These are phyloP conservation scores for Pseudopediastrum boryanum DNA, from an alignment of 139 green algal species.

Conservation along the genomic window DNA sequence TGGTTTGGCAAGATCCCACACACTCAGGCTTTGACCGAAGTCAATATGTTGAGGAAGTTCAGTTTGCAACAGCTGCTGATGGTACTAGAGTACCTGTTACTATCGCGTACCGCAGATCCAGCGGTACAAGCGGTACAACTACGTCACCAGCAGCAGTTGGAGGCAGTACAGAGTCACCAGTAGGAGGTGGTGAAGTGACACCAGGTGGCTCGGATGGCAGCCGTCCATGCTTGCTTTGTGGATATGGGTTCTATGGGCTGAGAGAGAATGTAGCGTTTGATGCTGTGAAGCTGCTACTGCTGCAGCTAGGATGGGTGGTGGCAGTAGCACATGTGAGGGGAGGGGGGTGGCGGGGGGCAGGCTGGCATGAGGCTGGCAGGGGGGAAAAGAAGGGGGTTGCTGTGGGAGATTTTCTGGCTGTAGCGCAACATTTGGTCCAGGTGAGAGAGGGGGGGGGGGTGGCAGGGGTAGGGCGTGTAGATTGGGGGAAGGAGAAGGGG, in stretches of 20 bases:
- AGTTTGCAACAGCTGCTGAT: conserved; percentile 2
- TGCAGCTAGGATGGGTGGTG: conserved; percentile 19
- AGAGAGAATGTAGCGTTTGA: conserved; percentile 12
- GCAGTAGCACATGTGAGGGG: conserved; percentile 30
- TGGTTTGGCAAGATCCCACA: neutral
- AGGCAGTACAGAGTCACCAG: neutral
- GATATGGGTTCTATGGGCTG: conserved; percentile 32
- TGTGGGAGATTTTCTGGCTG: neutral
- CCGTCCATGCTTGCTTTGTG: conserved; percentile 6
- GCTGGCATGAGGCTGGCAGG: conserved; percentile 22
- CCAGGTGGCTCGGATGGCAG: neutral
- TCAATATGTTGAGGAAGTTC: neutral
- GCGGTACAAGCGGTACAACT: neutral
- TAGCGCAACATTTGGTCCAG: neutral
- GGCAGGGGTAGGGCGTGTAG: neutral
- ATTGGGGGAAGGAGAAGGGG: neutral
- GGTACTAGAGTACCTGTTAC: conserved; percentile 13
- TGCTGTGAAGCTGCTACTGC: conserved; percentile 16
- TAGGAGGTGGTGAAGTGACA: conserved; percentile 4
- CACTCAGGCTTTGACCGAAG: neutral
- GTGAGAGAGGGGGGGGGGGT: neutral
- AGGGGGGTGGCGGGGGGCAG: conserved; percentile 22
- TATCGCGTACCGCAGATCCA: conserved; percentile 6
- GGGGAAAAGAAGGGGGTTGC: neutral
- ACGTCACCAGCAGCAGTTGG: neutral